Conservation (phyloP, 2,329 filamentous ascomycete genomes). For the Dactylella cylindrospora region DNA sequence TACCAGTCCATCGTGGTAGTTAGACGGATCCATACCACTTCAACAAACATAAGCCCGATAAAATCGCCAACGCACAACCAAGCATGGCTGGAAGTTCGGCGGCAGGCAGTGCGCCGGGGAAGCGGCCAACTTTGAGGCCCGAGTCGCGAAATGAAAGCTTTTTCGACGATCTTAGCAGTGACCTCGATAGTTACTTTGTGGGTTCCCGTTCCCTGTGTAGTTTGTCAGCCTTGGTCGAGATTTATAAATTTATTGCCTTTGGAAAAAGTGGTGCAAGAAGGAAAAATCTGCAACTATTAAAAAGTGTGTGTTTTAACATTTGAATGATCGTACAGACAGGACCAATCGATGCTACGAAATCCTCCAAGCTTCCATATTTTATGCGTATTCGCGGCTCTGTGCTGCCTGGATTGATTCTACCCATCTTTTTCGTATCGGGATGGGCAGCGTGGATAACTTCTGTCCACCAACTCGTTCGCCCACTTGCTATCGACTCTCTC, state of each 20-base stretch:
- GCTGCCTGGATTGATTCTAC: conserved; percentile 71
- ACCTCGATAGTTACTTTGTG: conserved; percentile 42
- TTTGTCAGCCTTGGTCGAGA: no score
- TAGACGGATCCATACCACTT: no score
- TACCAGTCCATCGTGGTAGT: conserved; percentile 31
- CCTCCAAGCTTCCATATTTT: conserved; percentile 76
- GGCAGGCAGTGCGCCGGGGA: not conserved
- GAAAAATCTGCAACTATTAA: no score
- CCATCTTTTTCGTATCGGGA: conserved; percentile 62
- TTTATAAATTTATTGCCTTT: not conserved
- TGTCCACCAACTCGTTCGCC: conserved; percentile 57
- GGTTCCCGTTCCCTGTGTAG: not conserved
- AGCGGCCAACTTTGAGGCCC: no score
- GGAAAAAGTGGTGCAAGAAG: no score
- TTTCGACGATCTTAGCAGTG: conserved; percentile 37
- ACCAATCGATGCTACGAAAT: conserved; percentile 69
- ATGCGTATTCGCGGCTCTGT: conserved; percentile 75
- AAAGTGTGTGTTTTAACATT: no score
- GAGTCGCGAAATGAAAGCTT: conserved; percentile 20
- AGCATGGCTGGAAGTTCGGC: conserved; percentile 13
- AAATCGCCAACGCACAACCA: no score
- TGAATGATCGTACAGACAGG: conserved; percentile 55
- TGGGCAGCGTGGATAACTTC: conserved; percentile 69
- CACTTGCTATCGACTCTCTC: conserved; percentile 64
- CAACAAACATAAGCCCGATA: no score